Evolutionary conservation across 176 grass and related monocot species (phyloP).

Genomic region (Aegilops bicornis): DNA sequence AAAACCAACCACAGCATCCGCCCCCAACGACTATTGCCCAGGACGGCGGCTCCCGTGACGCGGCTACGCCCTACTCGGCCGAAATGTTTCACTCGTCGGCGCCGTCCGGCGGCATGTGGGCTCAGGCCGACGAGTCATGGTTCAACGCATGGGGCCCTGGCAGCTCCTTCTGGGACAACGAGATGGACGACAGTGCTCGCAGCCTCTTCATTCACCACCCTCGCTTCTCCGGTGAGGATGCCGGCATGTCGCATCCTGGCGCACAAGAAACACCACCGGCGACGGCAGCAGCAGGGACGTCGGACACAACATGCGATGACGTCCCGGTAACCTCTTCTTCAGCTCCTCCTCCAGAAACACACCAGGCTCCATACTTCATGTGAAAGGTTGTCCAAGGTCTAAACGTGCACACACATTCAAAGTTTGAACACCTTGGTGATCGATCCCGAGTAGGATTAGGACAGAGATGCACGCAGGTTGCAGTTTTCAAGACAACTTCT

Average conservation of each 20-base stretch:
- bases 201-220: slow-evolving; percentile 60
- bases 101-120: slow-evolving; percentile 50
- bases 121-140: slow-evolving; percentile 76
- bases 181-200: slow-evolving; percentile 71
- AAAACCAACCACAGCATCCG: slow-evolving; percentile 14
- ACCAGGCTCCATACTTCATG: slow-evolving; percentile 37
- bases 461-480: slow-evolving; percentile 40
- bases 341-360: neutral
- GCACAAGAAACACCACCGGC: neutral
- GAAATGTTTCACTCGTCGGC: slow-evolving; percentile 13
- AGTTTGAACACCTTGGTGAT: neutral
- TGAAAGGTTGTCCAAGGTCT: slow-evolving; percentile 50
- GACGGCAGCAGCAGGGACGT: neutral
- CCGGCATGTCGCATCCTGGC: slow-evolving; percentile 6
- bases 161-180: slow-evolving; percentile 89
- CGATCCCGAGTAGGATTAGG: neutral
- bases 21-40: neutral
- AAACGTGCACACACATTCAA: neutral
- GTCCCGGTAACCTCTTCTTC: slow-evolving; percentile 44
- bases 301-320: slow-evolving; percentile 28
- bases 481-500: slow-evolving; percentile 51
- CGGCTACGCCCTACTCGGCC: neutral
- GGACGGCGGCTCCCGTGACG: slow-evolving; percentile 1
- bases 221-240: slow-evolving; percentile 45
- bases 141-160: slow-evolving; percentile 78